Base-by-base conservation (phyloP, 352 stramenopile species). In the Globisporangium rhizosaccharum region DNA sequence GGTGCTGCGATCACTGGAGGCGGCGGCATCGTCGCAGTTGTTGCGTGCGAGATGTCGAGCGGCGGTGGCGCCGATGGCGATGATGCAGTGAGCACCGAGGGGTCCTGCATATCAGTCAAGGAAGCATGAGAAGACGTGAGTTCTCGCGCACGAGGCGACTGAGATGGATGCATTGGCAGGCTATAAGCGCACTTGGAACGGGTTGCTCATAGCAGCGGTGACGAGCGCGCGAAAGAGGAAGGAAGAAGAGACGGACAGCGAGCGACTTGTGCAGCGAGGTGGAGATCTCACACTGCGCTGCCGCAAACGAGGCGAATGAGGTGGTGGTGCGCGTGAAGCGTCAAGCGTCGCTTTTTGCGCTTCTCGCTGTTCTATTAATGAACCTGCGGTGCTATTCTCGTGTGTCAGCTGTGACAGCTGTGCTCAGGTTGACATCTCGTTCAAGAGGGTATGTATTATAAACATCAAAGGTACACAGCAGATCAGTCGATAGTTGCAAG, bases 41-140 rank as follows among this genome's bases (percentile, higher is more conserved):
- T 56, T 9, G 51, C 66, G 25, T 56, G 58, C 39, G 62, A 70
- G 30, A 57, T 63, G 49, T 70, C 53, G 36, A 72, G 63, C 26
- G 61, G 44, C 8, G 62, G 53, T 28, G 62, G 62, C 23, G 49
- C 53, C 23, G 62, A 33, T 2, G 69, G 62, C 2, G 71, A 68
- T 46, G 74, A 70, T 30, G 70, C 64, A 25, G 62, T 65, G 42
- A 79, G 55, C 59, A 83, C 71, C 9, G 74, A 76, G 14, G 74
- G 70, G 57, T 84, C 69, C 49, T 72, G 39, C 26, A 18, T 39
- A 14, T 8, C 12, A 23, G 48, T 15, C 25, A 8, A 11, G 45
- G 18, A 2, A 12, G 7, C 45, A 4, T 6, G 45, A 15, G 5
- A 37, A 10, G 33, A 39, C 33, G 11, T 39, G 33, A 10, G 33